phyloP scores from a whole-genome alignment of 176 grass and related monocot species.

The Bromus sterilis region DNA sequence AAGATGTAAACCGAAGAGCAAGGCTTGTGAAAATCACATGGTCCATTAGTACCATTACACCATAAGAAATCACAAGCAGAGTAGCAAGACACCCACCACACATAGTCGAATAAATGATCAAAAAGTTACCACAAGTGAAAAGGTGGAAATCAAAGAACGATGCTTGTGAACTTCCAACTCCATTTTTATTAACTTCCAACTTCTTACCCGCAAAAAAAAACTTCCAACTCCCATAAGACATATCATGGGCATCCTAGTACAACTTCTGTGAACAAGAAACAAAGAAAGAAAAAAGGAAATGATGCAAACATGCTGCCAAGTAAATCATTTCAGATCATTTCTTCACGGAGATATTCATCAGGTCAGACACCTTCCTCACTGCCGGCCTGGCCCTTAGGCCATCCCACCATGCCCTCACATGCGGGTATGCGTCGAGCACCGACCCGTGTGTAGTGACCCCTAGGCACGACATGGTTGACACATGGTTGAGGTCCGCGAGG shows the following conservation, averaged over 20 bases:
- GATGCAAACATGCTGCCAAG: background rate
- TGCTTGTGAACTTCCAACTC: background rate
- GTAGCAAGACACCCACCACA: background rate
- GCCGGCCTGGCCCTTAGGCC: background rate
- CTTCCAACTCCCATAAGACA: background rate
- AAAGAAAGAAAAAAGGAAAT: no score
- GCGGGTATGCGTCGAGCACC: background rate
- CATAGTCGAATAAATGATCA: background rate
- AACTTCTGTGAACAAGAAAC: no score
- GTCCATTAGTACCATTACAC: background rate
- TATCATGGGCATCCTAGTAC: no score
- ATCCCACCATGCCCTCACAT: background rate
- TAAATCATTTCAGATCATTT: background rate
- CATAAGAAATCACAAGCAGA: background rate
- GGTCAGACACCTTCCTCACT: background rate
- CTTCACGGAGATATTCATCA: background rate
- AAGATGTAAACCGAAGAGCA: no score
- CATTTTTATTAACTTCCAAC: no score
- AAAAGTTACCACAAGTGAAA: background rate
- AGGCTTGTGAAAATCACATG: no score
- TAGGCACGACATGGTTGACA: conserved; percentile 1
- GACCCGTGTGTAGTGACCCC: background rate
- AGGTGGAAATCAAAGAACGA: background rate
- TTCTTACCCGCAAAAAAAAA: no score
- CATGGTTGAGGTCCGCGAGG: conserved; percentile 21